Conservation (phyloP, 2,329 filamentous ascomycete species). For the Trichoderma harzianum region DNA sequence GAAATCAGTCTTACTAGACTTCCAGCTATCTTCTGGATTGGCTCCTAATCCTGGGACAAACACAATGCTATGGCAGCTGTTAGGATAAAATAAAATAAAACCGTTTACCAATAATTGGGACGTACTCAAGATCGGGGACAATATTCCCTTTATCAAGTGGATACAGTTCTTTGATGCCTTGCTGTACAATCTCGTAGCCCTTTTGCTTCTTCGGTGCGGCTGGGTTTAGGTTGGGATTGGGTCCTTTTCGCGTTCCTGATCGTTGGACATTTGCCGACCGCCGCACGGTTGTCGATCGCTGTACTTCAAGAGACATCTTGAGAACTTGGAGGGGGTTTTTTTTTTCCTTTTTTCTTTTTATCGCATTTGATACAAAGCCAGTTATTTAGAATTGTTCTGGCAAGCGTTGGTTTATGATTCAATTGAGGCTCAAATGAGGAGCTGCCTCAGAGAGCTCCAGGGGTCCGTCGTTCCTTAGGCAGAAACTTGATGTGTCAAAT, state of each 20-base stretch:
- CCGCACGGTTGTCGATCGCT: neutral
- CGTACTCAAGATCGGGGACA: slow-evolving; percentile 36
- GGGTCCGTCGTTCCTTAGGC: neutral
- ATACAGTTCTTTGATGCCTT: slow-evolving; percentile 39
- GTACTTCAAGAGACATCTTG: neutral
- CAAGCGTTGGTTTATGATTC: neutral
- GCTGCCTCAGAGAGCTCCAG: neutral
- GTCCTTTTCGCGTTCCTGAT: slow-evolving; percentile 13
- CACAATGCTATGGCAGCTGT: slow-evolving; percentile 32
- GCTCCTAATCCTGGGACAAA: slow-evolving; percentile 42
- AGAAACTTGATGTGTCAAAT: neutral
- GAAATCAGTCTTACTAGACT: slow-evolving; percentile 34
- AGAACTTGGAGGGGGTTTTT: no score
- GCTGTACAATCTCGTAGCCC: slow-evolving; percentile 36
- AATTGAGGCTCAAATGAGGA: neutral
- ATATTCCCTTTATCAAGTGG: slow-evolving; percentile 28
- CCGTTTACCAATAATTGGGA: neutral
- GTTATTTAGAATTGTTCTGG: neutral
- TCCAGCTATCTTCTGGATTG: slow-evolving; percentile 39
- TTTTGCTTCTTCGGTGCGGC: slow-evolving; percentile 28
- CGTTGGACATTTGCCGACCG: slow-evolving; percentile 15
- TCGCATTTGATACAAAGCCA: neutral
- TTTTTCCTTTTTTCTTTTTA: no score
- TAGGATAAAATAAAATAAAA: neutral
- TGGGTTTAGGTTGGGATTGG: neutral